Conservation (phyloP, 2,329 filamentous ascomycete genomes). For the Microdochium paspali region DNA sequence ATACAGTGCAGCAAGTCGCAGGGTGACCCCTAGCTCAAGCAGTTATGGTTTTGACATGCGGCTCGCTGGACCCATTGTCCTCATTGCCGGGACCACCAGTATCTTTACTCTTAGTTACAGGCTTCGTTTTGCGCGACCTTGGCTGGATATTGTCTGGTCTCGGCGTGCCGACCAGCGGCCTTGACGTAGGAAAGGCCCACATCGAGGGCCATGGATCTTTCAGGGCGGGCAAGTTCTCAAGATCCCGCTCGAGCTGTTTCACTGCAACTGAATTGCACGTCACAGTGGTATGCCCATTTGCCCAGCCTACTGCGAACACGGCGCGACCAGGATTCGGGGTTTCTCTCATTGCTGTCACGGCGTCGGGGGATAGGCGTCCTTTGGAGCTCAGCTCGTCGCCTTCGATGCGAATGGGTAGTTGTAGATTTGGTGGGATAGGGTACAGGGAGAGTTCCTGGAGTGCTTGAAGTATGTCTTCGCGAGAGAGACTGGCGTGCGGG, state of each 20-base stretch:
- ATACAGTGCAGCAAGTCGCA: too few species aligned
- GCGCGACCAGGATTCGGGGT: slow-evolving; percentile 42
- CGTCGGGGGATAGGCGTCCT: slow-evolving; percentile 11
- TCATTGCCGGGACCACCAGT: too few species aligned
- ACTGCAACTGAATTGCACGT: slow-evolving; percentile 62
- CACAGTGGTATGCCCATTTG: slow-evolving; percentile 50
- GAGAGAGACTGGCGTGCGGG: too few species aligned
- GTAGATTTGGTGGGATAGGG: slow-evolving; percentile 23
- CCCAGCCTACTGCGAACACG: slow-evolving; percentile 68
- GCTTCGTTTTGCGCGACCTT: slow-evolving; percentile 21
- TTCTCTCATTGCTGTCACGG: slow-evolving; percentile 19
- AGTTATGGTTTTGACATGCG: too few species aligned
- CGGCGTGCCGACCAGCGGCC: slow-evolving; percentile 17
- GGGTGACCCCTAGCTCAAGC: too few species aligned
- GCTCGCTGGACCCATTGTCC: too few species aligned
- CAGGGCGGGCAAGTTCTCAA: slow-evolving; percentile 14
- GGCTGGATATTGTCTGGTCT: slow-evolving; percentile 20
- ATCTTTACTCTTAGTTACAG: neutral
- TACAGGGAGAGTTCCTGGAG: slow-evolving; percentile 27
- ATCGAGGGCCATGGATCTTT: slow-evolving; percentile 18
- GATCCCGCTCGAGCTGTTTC: slow-evolving; percentile 48
- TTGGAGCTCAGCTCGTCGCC: slow-evolving; percentile 25
- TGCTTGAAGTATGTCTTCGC: slow-evolving; percentile 13
- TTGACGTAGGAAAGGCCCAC: slow-evolving; percentile 18
- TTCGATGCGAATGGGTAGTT: slow-evolving; percentile 48